Percentiles rank a stretch among this genome's conserved stretches.
These are phyloP conservation scores for Peterozyma toletana DNA, from an alignment of 805 yeast species.

Conservation along the genomic window DNA sequence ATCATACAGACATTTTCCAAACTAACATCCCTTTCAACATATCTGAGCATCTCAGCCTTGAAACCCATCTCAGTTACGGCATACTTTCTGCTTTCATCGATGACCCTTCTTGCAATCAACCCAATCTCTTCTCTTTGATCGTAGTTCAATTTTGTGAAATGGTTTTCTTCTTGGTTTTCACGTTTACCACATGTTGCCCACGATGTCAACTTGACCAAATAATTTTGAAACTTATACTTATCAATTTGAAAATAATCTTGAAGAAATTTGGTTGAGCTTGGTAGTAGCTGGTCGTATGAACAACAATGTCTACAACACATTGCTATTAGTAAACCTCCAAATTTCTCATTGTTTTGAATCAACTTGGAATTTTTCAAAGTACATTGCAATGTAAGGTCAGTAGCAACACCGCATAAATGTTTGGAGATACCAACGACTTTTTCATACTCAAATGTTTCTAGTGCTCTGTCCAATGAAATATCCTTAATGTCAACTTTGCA, in stretches of 20 bases:
- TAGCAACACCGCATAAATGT: constrained; percentile 92
- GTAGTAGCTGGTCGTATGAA: constrained; percentile 45
- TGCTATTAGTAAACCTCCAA: constrained; percentile 66
- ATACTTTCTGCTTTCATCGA: constrained; percentile 64
- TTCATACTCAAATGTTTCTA: constrained; percentile 18
- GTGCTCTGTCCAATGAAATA: constrained; percentile 40
- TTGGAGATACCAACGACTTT: constrained; percentile 62
- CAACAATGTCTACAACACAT: constrained; percentile 93
- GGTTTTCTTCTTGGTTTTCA: constrained; percentile 31
- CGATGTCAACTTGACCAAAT: constrained; percentile 59
- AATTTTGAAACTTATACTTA: constrained; percentile 21
- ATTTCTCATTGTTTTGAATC: constrained; percentile 8
- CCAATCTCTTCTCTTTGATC: constrained; percentile 57
- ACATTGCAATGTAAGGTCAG: constrained; percentile 75
- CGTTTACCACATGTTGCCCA: constrained; percentile 81
- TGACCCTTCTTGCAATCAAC: constrained; percentile 55
- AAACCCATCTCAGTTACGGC: constrained; percentile 36
- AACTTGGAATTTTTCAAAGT: constrained; percentile 33
- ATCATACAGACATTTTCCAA: constrained; percentile 63
- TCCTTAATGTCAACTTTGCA: constrained; percentile 78
- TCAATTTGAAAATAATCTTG: constrained; percentile 19
- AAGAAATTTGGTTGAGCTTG: constrained; percentile 35
- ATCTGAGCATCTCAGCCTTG: constrained; percentile 45
- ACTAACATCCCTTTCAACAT: constrained; percentile 51
- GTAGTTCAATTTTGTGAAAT: constrained; percentile 36